Conservation (phyloP, 352 stramenopile species). For the Pythium chondricola region DNA sequence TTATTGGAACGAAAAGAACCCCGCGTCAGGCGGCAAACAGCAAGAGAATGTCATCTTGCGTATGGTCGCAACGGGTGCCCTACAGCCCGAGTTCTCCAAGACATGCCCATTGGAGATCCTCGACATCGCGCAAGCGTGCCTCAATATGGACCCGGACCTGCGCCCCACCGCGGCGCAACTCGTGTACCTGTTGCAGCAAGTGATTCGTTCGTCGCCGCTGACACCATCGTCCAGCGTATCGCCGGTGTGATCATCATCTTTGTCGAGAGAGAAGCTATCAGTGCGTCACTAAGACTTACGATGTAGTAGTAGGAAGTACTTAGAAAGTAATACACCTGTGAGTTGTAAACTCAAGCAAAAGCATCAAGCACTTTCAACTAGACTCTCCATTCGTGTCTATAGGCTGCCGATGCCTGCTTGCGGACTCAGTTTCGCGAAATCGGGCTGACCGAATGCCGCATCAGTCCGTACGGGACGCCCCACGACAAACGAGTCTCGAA, state of each 20-base stretch:
- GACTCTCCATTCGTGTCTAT: no score
- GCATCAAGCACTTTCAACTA: no score
- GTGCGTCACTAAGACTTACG: neutral
- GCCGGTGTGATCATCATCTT: neutral
- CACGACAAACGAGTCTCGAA: constrained; percentile 74
- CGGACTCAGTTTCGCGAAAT: no score
- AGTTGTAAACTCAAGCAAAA: no score
- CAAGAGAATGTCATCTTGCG: constrained; percentile 12
- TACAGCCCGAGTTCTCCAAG: constrained; percentile 12
- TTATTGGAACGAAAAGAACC: constrained; percentile 10
- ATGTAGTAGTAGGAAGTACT: neutral
- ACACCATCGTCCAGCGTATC: neutral
- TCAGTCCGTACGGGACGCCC: constrained; percentile 64
- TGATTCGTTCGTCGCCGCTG: constrained; percentile 10
- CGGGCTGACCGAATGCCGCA: no score
- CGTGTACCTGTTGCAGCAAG: constrained; percentile 10
- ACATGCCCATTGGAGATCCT: constrained; percentile 12
- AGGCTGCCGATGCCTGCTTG: neutral
- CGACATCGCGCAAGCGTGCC: constrained; percentile 9
- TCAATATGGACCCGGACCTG: constrained; percentile 15
- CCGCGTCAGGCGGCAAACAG: neutral
- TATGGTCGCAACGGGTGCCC: constrained; percentile 9
- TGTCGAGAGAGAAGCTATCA: neutral
- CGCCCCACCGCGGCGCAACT: constrained; percentile 19
- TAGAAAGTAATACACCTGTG: no score